phyloP scores from a whole-genome alignment of 441 rosid genomes.

The Pelargonium myrrhifolium region DNA sequence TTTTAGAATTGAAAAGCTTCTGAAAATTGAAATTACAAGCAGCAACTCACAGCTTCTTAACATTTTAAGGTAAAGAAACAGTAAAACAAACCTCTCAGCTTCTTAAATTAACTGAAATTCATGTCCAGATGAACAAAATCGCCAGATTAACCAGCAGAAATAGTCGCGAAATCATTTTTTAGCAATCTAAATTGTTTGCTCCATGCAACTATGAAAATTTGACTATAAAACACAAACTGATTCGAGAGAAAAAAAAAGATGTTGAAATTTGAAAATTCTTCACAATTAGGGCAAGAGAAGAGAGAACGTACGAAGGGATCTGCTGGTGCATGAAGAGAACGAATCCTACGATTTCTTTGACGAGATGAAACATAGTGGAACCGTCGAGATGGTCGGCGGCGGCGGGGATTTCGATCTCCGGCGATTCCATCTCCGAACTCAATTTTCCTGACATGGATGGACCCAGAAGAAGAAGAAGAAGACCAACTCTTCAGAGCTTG shows the following conservation, averaged over 20 bases:
- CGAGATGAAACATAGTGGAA: slow-evolving; percentile 52
- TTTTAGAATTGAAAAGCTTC: too few species aligned
- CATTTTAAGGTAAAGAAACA: too few species aligned
- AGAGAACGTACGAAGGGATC: slow-evolving; percentile 63
- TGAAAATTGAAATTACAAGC: too few species aligned
- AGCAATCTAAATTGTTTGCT: too few species aligned
- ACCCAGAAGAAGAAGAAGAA: not conserved
- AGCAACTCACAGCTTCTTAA: too few species aligned
- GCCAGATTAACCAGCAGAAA: too few species aligned
- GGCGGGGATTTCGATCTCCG: slow-evolving; percentile 38
- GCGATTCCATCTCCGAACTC: slow-evolving; percentile 35
- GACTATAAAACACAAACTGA: not conserved
- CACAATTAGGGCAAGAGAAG: not conserved
- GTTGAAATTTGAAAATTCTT: not conserved
- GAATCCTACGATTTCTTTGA: slow-evolving; percentile 55
- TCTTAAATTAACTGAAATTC: too few species aligned
- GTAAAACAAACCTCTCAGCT: too few species aligned
- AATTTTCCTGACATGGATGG: slow-evolving; percentile 36
- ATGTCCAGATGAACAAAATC: too few species aligned
- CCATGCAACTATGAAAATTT: not conserved
- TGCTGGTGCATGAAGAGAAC: slow-evolving; percentile 91
- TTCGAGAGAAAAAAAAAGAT: too few species aligned
- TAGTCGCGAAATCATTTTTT: too few species aligned
- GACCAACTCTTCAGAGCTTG: not conserved
- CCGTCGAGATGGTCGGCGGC: slow-evolving; percentile 37